Conservation (phyloP, 768 basidiomycete species). For the Leccinum variicolor region DNA sequence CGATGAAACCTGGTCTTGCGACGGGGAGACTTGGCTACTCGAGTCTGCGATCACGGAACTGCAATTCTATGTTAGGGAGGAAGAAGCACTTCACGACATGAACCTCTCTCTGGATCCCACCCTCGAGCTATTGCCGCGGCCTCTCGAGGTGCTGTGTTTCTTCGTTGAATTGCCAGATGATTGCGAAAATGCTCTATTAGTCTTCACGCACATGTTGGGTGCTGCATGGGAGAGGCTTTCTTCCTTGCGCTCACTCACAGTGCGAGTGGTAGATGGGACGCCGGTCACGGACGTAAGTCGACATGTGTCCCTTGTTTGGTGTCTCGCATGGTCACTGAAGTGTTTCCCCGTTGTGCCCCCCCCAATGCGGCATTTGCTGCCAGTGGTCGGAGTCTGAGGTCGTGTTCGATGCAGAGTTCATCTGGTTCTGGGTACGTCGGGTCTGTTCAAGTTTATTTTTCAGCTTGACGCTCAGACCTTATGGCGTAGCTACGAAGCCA, state of each 20-base stretch:
- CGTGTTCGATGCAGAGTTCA: too few relatives aligned
- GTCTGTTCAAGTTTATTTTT: too few relatives aligned
- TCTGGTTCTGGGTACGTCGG: too few relatives aligned
- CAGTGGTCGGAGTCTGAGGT: too few relatives aligned
- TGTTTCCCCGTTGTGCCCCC: too few relatives aligned
- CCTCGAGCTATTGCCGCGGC: neutral
- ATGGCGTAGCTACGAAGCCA: too few relatives aligned
- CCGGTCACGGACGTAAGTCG: neutral
- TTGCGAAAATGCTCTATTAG: neutral
- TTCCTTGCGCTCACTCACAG: neutral
- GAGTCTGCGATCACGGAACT: neutral
- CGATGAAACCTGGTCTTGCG: neutral
- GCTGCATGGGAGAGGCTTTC: neutral
- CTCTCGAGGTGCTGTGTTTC: neutral
- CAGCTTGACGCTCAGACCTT: too few relatives aligned
- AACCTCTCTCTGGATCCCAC: neutral
- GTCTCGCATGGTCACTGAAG: neutral
- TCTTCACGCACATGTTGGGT: neutral
- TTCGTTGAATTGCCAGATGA: neutral
- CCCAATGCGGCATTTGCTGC: too few relatives aligned
- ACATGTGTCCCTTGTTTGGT: neutral
- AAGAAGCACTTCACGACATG: neutral
- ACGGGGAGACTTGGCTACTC: neutral
- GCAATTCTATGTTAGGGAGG: neutral
- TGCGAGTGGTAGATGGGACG: neutral